Percentiles rank a stretch among this genome's conserved stretches.
Conservation (phyloP, 1,139 yeast genomes). For the Geotrichum siamense region DNA sequence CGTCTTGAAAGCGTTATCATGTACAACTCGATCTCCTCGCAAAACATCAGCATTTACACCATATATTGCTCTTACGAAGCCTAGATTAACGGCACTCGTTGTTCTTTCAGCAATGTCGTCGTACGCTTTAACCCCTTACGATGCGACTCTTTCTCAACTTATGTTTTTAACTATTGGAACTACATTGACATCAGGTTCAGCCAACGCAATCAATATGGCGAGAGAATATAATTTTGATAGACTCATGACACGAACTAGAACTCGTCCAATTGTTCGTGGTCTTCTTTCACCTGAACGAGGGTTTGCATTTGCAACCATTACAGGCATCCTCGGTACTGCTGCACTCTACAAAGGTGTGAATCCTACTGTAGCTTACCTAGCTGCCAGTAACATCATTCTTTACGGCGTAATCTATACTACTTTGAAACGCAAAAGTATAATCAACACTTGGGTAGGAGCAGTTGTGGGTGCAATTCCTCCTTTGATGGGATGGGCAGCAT, state of each 20-base stretch:
- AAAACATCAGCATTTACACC: conserved; percentile 21
- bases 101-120: conserved; percentile 90
- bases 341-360: conserved; percentile 76
- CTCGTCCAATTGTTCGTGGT: conserved; percentile 88
- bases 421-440: conserved; percentile 70
- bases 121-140: conserved; percentile 82
- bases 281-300: conserved; percentile 69
- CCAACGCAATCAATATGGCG: conserved; percentile 96
- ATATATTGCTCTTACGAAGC: conserved; percentile 77
- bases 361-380: conserved; percentile 72
- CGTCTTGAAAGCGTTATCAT: background rate
- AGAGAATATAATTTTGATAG: conserved; percentile 88
- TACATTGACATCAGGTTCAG: conserved; percentile 81
- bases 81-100: conserved; percentile 77
- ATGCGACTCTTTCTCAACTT: conserved; percentile 63
- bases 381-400: conserved; percentile 66
- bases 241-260: conserved; percentile 80
- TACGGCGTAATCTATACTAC: conserved; percentile 92
- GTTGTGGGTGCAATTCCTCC: conserved; percentile 98
- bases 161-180: conserved; percentile 77
- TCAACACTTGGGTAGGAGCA: conserved; percentile 98
- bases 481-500: conserved; percentile 98
- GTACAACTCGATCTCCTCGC: conserved; percentile 3
- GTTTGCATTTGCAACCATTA: conserved; percentile 62
- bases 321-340: conserved; percentile 66